Evolutionary conservation across 495 filamentous ascomycete species (phyloP).

Genomic region (Amphirosellinia nigrospora): DNA sequence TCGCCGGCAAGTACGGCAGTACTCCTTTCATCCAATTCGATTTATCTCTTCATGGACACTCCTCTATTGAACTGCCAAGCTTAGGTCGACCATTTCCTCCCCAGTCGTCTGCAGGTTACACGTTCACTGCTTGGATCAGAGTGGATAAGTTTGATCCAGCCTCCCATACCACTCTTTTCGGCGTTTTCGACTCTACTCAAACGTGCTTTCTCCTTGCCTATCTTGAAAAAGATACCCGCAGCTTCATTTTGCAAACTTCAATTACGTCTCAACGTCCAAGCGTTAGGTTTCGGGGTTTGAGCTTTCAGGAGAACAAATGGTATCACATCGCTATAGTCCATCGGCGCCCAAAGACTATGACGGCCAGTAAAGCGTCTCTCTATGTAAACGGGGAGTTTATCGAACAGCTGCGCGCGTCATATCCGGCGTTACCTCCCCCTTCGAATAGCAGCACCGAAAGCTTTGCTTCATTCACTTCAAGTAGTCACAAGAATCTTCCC

Average conservation of each 20-base stretch:
- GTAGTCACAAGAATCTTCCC: constrained; percentile 61
- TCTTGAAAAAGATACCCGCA: constrained; percentile 90
- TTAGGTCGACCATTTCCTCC: constrained; percentile 82
- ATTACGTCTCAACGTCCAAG: constrained; percentile 85
- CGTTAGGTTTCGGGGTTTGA: constrained; percentile 85
- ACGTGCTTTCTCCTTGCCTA: constrained; percentile 94
- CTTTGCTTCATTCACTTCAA: constrained; percentile 64
- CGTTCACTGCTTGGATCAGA: constrained; percentile 84
- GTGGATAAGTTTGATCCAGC: constrained; percentile 84
- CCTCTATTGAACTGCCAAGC: constrained; percentile 84
- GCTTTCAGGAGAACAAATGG: constrained; percentile 78
- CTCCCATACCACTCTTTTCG: constrained; percentile 93
- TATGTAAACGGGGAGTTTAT: constrained; percentile 93
- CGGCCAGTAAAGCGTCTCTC: constrained; percentile 81
- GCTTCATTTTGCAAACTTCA: constrained; percentile 96
- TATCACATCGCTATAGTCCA: constrained; percentile 93
- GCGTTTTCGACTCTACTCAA: constrained; percentile 89
- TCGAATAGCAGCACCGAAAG: constrained; percentile 64
- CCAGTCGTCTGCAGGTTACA: constrained; percentile 78
- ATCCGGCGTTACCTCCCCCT: constrained; percentile 73
- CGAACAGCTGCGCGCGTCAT: constrained; percentile 88
- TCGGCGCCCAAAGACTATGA: constrained; percentile 73
- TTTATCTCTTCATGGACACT: constrained; percentile 82
- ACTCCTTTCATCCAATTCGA: constrained; percentile 94
- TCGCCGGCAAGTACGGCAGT: constrained; percentile 71